Evolutionary conservation across 805 yeast species (phyloP).

Genomic region (Ogataea methanolica): DNA sequence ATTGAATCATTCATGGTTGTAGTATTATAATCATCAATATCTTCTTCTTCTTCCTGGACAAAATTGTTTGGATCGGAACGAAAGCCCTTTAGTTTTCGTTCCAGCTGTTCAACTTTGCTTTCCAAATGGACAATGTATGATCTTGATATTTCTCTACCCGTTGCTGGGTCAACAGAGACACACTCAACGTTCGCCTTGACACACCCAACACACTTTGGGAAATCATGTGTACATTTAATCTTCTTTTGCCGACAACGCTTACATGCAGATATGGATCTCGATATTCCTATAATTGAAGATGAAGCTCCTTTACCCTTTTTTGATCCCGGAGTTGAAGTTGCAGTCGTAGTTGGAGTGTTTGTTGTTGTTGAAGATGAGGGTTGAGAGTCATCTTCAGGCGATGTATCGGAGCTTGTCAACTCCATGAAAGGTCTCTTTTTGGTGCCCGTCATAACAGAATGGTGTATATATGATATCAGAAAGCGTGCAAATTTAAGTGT

Average conservation of each 20-base stretch:
- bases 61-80: slow-evolving; percentile 24
- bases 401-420: background rate
- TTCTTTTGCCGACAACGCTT: slow-evolving; percentile 72
- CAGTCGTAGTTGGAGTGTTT: background rate
- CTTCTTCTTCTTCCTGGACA: background rate
- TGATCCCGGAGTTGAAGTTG: too few relatives aligned
- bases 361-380: background rate
- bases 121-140: slow-evolving; percentile 73
- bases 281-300: slow-evolving; percentile 34
- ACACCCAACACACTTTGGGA: slow-evolving; percentile 65
- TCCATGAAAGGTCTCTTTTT: slow-evolving; percentile 4
- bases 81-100: slow-evolving; percentile 39
- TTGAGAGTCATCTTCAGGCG: background rate
- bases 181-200: slow-evolving; percentile 66
- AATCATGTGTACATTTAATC: slow-evolving; percentile 61
- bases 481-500: too few relatives aligned
- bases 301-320: slow-evolving; percentile 10
- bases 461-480: too few relatives aligned
- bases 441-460: too few relatives aligned
- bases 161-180: slow-evolving; percentile 80
- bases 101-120: slow-evolving; percentile 54
- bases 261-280: slow-evolving; percentile 78
- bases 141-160: slow-evolving; percentile 82
- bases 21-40: background rate
- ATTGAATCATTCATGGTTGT: background rate